Evolutionary conservation across 2,329 filamentous ascomycete genomes (phyloP).

Genomic region (Curvularia sp.): DNA sequence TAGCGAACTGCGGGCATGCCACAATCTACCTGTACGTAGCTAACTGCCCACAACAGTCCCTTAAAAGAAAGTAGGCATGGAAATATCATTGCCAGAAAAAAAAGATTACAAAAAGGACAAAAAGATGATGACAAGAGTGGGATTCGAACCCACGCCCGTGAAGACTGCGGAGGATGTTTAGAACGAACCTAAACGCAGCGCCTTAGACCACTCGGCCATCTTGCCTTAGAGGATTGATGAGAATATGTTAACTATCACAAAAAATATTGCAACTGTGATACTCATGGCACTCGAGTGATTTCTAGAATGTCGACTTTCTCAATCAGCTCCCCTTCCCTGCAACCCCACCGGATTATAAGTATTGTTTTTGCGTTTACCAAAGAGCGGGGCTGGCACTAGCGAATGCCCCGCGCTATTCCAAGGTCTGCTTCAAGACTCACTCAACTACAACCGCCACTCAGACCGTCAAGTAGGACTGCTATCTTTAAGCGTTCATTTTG

Average conservation of each 20-base stretch:
- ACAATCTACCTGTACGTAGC: too few species aligned
- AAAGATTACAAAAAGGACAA: too few species aligned
- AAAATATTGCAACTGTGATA: too few species aligned
- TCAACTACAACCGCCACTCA: not conserved
- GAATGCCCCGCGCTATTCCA: not conserved
- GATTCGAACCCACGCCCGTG: constrained; percentile 32
- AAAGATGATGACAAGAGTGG: constrained; percentile 4
- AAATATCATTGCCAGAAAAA: too few species aligned
- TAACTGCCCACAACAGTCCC: too few species aligned
- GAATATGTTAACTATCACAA: too few species aligned
- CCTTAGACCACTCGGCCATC: constrained; percentile 41
- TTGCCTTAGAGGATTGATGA: not conserved
- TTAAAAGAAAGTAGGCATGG: too few species aligned
- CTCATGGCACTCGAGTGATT: too few species aligned
- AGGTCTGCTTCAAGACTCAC: not conserved
- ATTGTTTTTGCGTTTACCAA: not conserved
- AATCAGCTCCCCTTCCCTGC: not conserved
- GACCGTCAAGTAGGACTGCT: not conserved
- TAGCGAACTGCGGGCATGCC: too few species aligned
- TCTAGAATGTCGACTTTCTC: too few species aligned
- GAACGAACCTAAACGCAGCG: constrained; percentile 41
- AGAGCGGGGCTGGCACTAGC: not conserved
- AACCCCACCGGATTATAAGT: not conserved
- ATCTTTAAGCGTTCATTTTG: too few species aligned
- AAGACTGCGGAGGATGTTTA: constrained; percentile 34